A percentile compares a stretch with the other conserved stretches of the same genome.
Conservation (phyloP, 176 grass and related monocot species). For the Areca catechu region DNA sequence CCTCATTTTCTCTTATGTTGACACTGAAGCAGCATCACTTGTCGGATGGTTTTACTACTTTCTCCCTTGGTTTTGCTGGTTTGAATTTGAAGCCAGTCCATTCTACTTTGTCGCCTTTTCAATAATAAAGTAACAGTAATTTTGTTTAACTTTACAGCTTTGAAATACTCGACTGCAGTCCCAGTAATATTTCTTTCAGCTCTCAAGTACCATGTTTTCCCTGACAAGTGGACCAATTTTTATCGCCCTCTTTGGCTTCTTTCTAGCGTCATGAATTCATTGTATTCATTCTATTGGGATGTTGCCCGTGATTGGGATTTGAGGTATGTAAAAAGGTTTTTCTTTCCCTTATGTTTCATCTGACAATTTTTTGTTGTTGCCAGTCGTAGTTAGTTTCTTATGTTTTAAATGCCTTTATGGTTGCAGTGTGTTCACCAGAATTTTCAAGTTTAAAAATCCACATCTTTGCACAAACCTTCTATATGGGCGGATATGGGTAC, state of each 20-base stretch:
- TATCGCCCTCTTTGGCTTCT: conserved; percentile 90
- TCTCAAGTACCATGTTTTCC: conserved; percentile 87
- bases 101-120: too few species aligned
- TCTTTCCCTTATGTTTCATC: background rate
- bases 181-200: conserved; percentile 91
- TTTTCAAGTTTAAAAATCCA: conserved; percentile 92
- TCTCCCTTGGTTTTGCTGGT: too few species aligned
- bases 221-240: conserved; percentile 62
- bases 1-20: too few species aligned
- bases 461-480: conserved; percentile 54
- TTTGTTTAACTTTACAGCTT: conserved; percentile 37
- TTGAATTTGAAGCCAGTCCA: too few species aligned
- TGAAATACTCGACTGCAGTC: conserved; percentile 89
- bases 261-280: conserved; percentile 69
- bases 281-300: conserved; percentile 99
- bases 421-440: conserved; percentile 72
- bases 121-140: too few species aligned
- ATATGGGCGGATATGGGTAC: conserved; percentile 66
- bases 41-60: too few species aligned
- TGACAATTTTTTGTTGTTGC: background rate
- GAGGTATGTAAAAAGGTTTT: conserved; percentile 26
- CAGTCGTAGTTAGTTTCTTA: too few species aligned
- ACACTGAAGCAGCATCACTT: too few species aligned
- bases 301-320: conserved; percentile 95
- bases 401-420: background rate